Evolutionary conservation across 2,329 filamentous ascomycete genomes (phyloP), one percentile per base, ranked within the genome.

Genomic region (Colletotrichum gigasporum): DNA sequence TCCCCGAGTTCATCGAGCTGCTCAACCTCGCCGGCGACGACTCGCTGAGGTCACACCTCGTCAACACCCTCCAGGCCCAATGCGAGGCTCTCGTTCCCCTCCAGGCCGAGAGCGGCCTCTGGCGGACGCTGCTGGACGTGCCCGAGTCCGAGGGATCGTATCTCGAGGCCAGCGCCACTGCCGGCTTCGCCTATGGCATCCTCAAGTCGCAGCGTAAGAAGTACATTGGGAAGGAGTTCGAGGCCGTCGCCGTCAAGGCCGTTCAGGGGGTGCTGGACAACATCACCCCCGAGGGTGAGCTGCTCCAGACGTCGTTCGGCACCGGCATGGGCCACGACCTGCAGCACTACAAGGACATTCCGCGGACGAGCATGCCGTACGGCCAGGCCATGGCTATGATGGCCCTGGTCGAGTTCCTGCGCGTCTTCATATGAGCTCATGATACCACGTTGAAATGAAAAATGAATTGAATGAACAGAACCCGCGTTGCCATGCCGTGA

Each of bases 321-420:
- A 95, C 92, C 0, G 90, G 82, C 0, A 94, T 95, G 91, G 92
- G 92, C 0, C 82, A 87, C 68, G 84, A 85, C 61, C 75, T 94
- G 72, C 86, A 94, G 77, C 90, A 93, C 74, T 94, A 95, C 72
- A 90, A 91, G 75, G 86, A 92, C 67, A 94, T 95, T 62, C 84
- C 88, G 2, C 78, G 90, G 66, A 95, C 92, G 2, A 90, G 89
- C 69, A 95, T 94, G 92, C 92, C 91, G 6, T 94, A 94, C 70
- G 92, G 92, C 0, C 92, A 94, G 75, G 90, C 91, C 0, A 94
- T 94, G 91, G 91, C 90, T 0, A 93, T 94, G 67, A 93, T 94
- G 89, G 89, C 90, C 0, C 74, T 94, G 67, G 91, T 90, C 0
- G 92, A 95, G 77, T 91, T 90, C 69, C 73, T 92, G 75, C 82